These are phyloP conservation scores for Lonicera japonica DNA, from an alignment of 129 eudicot genomes.

Conservation along the genomic window DNA sequence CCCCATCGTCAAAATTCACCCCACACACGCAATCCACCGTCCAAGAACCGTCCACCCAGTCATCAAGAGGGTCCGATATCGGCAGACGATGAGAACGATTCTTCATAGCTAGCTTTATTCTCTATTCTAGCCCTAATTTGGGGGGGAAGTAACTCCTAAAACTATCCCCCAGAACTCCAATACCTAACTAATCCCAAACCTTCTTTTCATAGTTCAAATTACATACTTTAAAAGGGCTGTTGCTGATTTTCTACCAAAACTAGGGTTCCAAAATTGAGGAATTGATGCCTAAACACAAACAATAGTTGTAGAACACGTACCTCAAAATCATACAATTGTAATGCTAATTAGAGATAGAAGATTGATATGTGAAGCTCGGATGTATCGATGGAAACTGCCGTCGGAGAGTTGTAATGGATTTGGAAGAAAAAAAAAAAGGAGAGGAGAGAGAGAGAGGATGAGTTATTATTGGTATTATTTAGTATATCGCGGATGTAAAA, in stretches of 20 bases:
- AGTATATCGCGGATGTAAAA: too few relatives aligned
- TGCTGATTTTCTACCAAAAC: neutral
- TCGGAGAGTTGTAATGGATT: neutral
- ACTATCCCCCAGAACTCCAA: slow-evolving; percentile 17
- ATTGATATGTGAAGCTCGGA: too few relatives aligned
- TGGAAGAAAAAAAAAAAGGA: neutral
- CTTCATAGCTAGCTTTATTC: slow-evolving; percentile 43
- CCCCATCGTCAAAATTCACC: slow-evolving; percentile 88
- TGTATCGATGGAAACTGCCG: too few relatives aligned
- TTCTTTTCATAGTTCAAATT: neutral
- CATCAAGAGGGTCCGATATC: slow-evolving; percentile 64
- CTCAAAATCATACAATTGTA: neutral
- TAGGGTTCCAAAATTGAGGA: neutral
- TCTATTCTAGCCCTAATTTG: slow-evolving; percentile 3
- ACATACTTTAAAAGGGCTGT: neutral
- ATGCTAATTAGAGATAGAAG: neutral
- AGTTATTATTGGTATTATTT: too few relatives aligned
- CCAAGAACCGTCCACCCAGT: slow-evolving; percentile 92
- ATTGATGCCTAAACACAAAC: neutral
- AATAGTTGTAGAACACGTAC: neutral
- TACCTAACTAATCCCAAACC: neutral
- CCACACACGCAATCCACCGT: slow-evolving; percentile 96
- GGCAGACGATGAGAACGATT: slow-evolving; percentile 78
- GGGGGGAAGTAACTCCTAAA: slow-evolving; percentile 22
- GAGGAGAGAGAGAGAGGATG: neutral